phyloP scores from a whole-genome alignment of 768 basidiomycete species.

The Tephrocybe sp. region DNA sequence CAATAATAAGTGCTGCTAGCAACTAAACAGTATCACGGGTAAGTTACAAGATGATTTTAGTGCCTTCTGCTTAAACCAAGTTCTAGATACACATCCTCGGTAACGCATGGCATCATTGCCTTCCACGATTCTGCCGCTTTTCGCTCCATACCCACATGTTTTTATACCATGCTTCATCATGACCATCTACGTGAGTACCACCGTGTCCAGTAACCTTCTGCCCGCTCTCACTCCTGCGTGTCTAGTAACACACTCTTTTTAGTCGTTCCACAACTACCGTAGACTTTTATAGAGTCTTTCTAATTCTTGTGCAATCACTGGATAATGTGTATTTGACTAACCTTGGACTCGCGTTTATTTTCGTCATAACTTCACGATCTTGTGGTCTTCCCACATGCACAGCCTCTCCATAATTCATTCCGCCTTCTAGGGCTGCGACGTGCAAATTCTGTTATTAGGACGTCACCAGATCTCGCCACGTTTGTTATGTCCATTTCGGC shows the following conservation, averaged over 20 bases:
- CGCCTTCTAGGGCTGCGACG: not conserved
- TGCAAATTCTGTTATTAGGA: not conserved
- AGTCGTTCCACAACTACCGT: constrained; percentile 3
- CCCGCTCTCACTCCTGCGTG: constrained; percentile 1
- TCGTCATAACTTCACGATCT: constrained; percentile 1
- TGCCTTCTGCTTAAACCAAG: too few species aligned
- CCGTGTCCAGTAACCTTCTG: not conserved
- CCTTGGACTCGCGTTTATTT: constrained; percentile 8
- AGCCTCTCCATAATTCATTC: not conserved
- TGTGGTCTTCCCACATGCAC: constrained; percentile 4
- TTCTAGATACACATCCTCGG: constrained; percentile 4
- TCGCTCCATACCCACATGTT: constrained; percentile 35
- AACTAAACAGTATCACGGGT: not conserved
- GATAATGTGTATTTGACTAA: constrained; percentile 32
- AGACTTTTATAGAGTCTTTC: constrained; percentile 26
- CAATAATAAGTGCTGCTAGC: constrained; percentile 61
- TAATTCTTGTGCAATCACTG: constrained; percentile 33
- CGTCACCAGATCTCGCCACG: constrained; percentile 17
- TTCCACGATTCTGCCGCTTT: constrained; percentile 8
- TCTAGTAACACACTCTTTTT: constrained; percentile 14
- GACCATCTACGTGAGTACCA: constrained; percentile 13
- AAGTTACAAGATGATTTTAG: not conserved
- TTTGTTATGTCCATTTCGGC: constrained; percentile 3
- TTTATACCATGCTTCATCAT: constrained; percentile 38
- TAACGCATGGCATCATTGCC: constrained; percentile 1